These are phyloP conservation scores for Mortierella sp. DNA, from an alignment of 371 early-diverging fungal species.

Conservation along the genomic window DNA sequence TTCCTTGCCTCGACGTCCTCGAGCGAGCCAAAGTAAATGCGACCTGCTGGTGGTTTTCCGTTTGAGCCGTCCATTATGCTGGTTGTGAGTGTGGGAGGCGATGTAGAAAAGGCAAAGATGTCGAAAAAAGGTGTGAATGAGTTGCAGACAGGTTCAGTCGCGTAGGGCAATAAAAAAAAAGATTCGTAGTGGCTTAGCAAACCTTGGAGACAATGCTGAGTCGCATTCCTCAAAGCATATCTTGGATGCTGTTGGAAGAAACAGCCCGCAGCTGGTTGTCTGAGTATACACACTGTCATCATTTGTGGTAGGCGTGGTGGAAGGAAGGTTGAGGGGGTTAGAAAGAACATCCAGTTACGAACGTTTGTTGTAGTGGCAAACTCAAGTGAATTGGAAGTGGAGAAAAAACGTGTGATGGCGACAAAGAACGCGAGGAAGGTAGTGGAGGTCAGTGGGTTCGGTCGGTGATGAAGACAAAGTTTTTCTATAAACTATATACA, in stretches of 20 bases:
- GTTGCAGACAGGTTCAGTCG: neutral
- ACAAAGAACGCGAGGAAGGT: neutral
- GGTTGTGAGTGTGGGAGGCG: constrained; percentile 6
- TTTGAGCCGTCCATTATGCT: constrained; percentile 35
- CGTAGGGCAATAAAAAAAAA: neutral
- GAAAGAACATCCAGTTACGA: neutral
- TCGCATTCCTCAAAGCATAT: no score
- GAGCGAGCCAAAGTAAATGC: constrained; percentile 55
- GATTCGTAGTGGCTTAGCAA: constrained; percentile 5
- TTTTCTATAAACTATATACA: neutral
- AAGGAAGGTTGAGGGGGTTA: no score
- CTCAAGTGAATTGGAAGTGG: neutral
- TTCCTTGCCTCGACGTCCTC: constrained; percentile 52
- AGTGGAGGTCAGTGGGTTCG: neutral
- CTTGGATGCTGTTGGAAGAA: no score
- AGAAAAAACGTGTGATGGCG: neutral
- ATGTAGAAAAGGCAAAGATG: neutral
- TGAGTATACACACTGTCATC: neutral
- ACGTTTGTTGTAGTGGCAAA: neutral
- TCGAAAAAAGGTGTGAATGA: neutral
- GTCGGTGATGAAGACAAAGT: neutral
- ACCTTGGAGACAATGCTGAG: neutral
- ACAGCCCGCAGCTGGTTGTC: neutral
- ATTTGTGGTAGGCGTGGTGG: neutral
- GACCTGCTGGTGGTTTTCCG: constrained; percentile 48